Percentiles rank a stretch among this genome's conserved stretches.
Evolutionary conservation across 768 basidiomycete genomes (phyloP).

Genomic region (Pleurotus citrinopileatus): DNA sequence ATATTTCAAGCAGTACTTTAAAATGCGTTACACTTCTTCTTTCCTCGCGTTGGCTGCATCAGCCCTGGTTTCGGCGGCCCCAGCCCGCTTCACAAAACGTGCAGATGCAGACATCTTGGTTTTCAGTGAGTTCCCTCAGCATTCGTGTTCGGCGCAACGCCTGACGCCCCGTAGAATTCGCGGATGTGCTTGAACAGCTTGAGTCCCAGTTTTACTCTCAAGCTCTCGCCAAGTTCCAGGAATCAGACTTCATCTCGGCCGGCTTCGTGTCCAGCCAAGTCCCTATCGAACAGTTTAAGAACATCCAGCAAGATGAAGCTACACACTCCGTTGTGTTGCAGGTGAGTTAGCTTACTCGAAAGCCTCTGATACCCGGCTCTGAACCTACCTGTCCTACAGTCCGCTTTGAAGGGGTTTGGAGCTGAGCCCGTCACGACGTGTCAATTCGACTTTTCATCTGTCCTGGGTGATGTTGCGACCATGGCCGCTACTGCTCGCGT

Average conservation of each 20-base stretch:
- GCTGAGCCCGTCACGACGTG: constrained; percentile 53
- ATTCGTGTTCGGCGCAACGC: not conserved
- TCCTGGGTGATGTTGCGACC: constrained; percentile 59
- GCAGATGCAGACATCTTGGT: constrained; percentile 50
- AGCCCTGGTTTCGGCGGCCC: constrained; percentile 47
- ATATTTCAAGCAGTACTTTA: constrained; percentile 24
- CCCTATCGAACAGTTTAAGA: constrained; percentile 57
- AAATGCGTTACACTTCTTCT: constrained; percentile 49
- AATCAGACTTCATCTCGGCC: constrained; percentile 58
- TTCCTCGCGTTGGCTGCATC: constrained; percentile 41
- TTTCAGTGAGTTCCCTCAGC: constrained; percentile 45
- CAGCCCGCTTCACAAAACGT: constrained; percentile 40
- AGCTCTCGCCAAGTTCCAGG: constrained; percentile 62
- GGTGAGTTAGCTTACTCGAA: constrained; percentile 25
- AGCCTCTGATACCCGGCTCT: not conserved
- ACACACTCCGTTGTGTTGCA: constrained; percentile 56
- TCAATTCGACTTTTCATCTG: constrained; percentile 65
- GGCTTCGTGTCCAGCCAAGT: constrained; percentile 57
- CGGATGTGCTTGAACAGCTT: constrained; percentile 70
- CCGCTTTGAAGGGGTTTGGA: constrained; percentile 52
- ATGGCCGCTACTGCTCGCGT: constrained; percentile 73
- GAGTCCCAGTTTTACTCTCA: constrained; percentile 69
- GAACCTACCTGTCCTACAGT: constrained; percentile 23
- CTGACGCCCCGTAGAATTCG: constrained; percentile 54
- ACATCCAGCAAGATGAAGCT: constrained; percentile 60